Evolutionary conservation across 2,329 filamentous ascomycete genomes (phyloP).

Genomic region (Xylaria sp.): DNA sequence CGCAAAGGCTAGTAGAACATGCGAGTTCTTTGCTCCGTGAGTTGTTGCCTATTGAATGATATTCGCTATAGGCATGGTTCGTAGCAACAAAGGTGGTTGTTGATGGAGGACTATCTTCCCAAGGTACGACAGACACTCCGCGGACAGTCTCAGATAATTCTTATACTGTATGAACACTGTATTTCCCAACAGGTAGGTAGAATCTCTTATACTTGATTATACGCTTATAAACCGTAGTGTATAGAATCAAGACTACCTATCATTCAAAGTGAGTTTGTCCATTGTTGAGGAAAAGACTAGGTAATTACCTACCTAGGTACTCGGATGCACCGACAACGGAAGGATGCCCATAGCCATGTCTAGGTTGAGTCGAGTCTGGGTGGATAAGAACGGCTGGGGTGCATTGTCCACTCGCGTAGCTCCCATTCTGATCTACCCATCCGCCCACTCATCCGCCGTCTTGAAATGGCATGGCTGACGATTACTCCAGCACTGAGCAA

Average conservation of each 20-base stretch:
- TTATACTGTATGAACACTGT: neutral
- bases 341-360: neutral
- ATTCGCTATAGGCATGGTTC: neutral
- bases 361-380: neutral
- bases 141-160: no score
- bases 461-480: neutral
- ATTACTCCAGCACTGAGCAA: no score
- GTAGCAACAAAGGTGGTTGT: no score
- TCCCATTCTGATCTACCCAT: neutral
- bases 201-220: no score
- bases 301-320: no score
- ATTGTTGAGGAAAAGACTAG: neutral
- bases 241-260: no score
- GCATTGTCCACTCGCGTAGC: neutral
- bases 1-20: neutral
- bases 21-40: neutral
- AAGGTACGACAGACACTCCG: no score
- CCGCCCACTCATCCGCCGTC: neutral
- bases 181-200: no score
- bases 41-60: neutral
- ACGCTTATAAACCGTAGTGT: no score
- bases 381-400: neutral
- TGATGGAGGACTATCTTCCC: no score
- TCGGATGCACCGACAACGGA: slow-evolving; percentile 15
- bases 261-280: neutral